These are phyloP conservation scores for Saccharomycopsis crataegensis DNA, from an alignment of 1,139 yeast species.

Conservation along the genomic window DNA sequence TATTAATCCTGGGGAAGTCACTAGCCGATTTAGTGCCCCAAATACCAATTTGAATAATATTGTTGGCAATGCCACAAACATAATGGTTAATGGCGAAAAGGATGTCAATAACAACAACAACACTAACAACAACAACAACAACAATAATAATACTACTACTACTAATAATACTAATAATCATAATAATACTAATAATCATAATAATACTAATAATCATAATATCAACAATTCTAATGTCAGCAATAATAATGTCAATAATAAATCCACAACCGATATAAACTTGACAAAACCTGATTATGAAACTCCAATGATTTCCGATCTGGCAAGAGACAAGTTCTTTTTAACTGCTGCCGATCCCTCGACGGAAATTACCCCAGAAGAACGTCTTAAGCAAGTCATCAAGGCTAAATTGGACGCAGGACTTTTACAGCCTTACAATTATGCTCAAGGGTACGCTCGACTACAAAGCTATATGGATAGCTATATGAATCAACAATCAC, in stretches of 20 bases:
- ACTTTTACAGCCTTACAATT: conserved; percentile 82
- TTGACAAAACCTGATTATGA: neutral
- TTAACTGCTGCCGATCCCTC: conserved; percentile 97
- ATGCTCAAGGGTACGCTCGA: conserved; percentile 89
- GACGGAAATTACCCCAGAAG: conserved; percentile 91
- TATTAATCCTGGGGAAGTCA: too few species aligned
- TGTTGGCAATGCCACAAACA: too few species aligned
- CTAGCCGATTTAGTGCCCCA: neutral
- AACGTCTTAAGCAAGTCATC: conserved; percentile 87
- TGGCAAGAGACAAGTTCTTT: conserved; percentile 89
- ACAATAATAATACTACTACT: too few species aligned
- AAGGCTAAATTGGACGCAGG: conserved; percentile 96
- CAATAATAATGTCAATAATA: too few species aligned
- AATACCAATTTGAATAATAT: neutral
- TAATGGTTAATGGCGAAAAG: too few species aligned
- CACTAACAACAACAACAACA: too few species aligned
- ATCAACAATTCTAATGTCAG: too few species aligned
- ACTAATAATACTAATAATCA: too few species aligned
- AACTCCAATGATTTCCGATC: conserved; percentile 41
- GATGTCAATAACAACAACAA: too few species aligned
- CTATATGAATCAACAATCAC: conserved; percentile 78
- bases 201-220: too few species aligned
- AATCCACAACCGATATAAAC: too few species aligned
- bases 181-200: too few species aligned
- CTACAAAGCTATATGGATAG: conserved; percentile 88